A percentile compares a stretch with the other conserved stretches of the same genome.
These are phyloP conservation scores for Inonotus obliquus DNA, from an alignment of 1,284 basidiomycete species.

Conservation along the genomic window DNA sequence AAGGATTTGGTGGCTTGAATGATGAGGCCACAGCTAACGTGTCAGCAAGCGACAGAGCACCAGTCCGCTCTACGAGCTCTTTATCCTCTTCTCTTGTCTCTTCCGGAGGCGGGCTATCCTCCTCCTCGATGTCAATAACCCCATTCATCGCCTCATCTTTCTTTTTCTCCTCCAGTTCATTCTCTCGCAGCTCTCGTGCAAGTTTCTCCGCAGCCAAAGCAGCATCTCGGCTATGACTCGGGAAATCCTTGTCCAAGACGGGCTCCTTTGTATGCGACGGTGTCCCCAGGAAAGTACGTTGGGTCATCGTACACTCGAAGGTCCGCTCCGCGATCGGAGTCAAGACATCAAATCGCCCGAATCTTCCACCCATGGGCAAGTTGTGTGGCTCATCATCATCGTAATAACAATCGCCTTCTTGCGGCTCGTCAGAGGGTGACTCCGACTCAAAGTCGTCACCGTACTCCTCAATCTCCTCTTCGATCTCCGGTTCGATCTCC, in stretches of 20 bases:
- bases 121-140: constrained; percentile 26
- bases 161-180: constrained; percentile 12
- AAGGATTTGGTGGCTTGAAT: constrained; percentile 79
- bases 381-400: constrained; percentile 40
- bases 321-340: constrained; percentile 95
- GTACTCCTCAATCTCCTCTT: constrained; percentile 30
- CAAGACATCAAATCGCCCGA: constrained; percentile 82
- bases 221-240: constrained; percentile 40
- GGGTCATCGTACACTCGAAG: constrained; percentile 74
- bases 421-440: constrained; percentile 12
- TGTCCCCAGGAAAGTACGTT: constrained; percentile 40
- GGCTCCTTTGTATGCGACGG: constrained; percentile 35
- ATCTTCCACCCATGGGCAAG: constrained; percentile 64
- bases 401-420: constrained; percentile 31
- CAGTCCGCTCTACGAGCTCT: constrained; percentile 48
- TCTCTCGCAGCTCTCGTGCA: constrained; percentile 41
- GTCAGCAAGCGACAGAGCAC: constrained; percentile 57
- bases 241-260: constrained; percentile 24
- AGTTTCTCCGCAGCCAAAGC: constrained; percentile 47
- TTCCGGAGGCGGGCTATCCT: constrained; percentile 22
- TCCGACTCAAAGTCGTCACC: constrained; percentile 21
- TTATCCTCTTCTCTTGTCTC: constrained; percentile 21
- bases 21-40: constrained; percentile 53
- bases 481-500: constrained; percentile 27
- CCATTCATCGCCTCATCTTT: not conserved